Conservation (phyloP, 1,139 yeast genomes). For the Sugiyamaella pinicola region DNA sequence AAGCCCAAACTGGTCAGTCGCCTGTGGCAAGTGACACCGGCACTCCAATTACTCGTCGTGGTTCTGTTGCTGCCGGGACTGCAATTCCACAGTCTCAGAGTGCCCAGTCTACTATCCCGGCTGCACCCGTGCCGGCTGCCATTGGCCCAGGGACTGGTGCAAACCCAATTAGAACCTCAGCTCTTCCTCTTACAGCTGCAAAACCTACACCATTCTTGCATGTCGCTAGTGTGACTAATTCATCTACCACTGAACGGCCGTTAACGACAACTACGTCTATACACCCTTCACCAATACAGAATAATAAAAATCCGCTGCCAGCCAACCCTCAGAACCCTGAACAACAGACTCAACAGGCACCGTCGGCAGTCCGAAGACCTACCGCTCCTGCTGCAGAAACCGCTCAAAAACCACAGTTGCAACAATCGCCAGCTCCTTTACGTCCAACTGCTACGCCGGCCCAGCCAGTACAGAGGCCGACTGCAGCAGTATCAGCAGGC, state of each 20-base stretch:
- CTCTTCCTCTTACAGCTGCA: too few species aligned
- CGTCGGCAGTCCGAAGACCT: not conserved
- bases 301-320: not conserved
- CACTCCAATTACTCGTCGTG: not conserved
- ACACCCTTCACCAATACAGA: too few species aligned
- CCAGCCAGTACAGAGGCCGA: not conserved
- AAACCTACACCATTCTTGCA: too few species aligned
- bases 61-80: not conserved
- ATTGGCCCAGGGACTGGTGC: too few species aligned
- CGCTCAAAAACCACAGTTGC: too few species aligned
- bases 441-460: not conserved
- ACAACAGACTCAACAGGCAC: not conserved
- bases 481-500: not conserved
- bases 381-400: constrained; percentile 3
- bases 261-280: too few species aligned
- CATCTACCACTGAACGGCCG: too few species aligned
- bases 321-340: not conserved
- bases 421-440: too few species aligned
- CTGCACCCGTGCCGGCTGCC: too few species aligned
- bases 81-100: not conserved
- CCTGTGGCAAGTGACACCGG: not conserved
- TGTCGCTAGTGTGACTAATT: too few species aligned
- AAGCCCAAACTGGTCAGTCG: not conserved
- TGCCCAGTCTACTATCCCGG: too few species aligned
- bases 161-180: too few species aligned